Conservation (phyloP, 495 filamentous ascomycete species). For the Ascobolus immersus region DNA sequence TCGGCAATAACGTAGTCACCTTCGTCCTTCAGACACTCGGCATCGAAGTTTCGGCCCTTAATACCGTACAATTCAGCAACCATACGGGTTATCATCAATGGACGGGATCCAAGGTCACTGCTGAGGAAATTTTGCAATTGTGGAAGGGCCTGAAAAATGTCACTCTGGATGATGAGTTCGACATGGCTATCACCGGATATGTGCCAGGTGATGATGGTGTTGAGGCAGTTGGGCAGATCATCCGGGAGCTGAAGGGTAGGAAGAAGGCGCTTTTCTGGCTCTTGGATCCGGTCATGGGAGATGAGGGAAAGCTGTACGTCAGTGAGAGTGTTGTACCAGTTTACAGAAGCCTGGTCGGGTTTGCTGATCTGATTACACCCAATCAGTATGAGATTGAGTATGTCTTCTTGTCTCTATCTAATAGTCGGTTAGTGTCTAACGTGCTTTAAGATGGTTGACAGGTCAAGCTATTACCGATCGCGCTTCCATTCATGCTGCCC, state of each 20-base stretch:
- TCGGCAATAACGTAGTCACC: conserved; percentile 85
- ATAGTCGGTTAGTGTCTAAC: conserved; percentile 1
- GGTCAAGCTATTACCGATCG: too few species aligned
- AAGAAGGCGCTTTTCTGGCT: conserved; percentile 63
- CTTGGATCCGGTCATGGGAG: conserved; percentile 96
- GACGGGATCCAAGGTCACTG: conserved; percentile 55
- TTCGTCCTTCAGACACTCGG: conserved; percentile 81
- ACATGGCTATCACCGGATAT: conserved; percentile 83
- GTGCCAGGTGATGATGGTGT: conserved; percentile 63
- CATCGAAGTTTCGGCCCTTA: conserved; percentile 75
- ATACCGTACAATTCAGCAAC: conserved; percentile 94
- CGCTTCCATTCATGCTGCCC: too few species aligned
- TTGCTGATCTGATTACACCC: conserved; percentile 78
- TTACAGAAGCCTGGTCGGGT: conserved; percentile 50
- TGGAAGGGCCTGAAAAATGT: conserved; percentile 64
- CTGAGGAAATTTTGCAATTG: conserved; percentile 58
- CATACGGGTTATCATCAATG: conserved; percentile 74
- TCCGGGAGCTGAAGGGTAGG: conserved; percentile 39
- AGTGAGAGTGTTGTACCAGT: conserved; percentile 66
- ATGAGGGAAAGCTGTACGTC: conserved; percentile 76
- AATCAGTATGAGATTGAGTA: conserved; percentile 97
- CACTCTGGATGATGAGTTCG: conserved; percentile 53
- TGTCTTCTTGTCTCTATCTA: conserved; percentile 8
- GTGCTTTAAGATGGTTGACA: conserved; percentile 34
- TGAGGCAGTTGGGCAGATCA: conserved; percentile 62